Conservation (phyloP, 768 basidiomycete genomes). For the Termitomyces heimii region DNA sequence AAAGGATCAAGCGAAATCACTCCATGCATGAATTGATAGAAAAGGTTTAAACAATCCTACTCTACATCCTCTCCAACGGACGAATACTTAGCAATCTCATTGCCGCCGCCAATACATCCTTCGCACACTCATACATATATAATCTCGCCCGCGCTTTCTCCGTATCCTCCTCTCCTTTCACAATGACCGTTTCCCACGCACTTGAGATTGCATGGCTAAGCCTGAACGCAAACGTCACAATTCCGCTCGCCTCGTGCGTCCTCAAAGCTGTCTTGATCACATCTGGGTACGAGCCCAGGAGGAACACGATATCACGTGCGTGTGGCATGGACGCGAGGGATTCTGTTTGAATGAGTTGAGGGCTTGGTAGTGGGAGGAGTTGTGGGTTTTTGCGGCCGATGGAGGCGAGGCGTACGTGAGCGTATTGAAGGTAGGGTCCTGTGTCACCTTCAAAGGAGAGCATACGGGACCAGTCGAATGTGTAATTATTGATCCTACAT, state of each 20-base stretch:
- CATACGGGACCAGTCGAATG: conserved; percentile 93
- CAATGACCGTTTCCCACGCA: conserved; percentile 88
- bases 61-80: conserved; percentile 88
- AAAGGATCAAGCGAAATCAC: neutral
- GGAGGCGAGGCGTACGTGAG: conserved; percentile 88
- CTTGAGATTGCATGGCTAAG: conserved; percentile 84
- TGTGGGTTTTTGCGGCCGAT: conserved; percentile 90
- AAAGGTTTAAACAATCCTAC: neutral
- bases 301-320: conserved; percentile 78
- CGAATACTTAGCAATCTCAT: conserved; percentile 86
- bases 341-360: conserved; percentile 59
- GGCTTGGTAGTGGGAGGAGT: conserved; percentile 69
- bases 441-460: conserved; percentile 95
- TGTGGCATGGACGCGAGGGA: conserved; percentile 64
- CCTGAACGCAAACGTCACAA: conserved; percentile 87
- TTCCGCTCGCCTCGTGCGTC: conserved; percentile 82
- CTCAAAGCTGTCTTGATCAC: conserved; percentile 82
- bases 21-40: neutral
- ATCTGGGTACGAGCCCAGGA: conserved; percentile 89
- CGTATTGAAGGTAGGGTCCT: conserved; percentile 94
- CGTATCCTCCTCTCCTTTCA: conserved; percentile 73
- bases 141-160: conserved; percentile 79
- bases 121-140: conserved; percentile 84
- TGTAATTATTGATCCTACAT: conserved; percentile 91
- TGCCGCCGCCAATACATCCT: conserved; percentile 83